These are phyloP conservation scores for Prunella vulgaris DNA, from an alignment of 257 asterid genomes.

Conservation along the genomic window DNA sequence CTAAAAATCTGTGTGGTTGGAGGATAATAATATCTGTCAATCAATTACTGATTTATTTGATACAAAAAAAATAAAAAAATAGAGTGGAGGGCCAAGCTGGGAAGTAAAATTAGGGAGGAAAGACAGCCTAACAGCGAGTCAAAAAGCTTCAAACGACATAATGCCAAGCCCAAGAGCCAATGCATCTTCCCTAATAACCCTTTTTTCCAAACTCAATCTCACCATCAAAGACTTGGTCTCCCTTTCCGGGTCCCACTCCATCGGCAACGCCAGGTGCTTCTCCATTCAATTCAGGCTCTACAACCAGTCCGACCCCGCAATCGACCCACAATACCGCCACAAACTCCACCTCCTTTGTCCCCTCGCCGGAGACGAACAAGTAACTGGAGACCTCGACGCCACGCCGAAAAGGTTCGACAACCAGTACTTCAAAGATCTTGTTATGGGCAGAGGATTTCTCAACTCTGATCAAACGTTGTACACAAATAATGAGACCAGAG, in stretches of 20 bases:
- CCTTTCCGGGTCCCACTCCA: slow-evolving; percentile 94
- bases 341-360: slow-evolving; percentile 63
- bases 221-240: slow-evolving; percentile 71
- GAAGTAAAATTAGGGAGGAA: slow-evolving; percentile 74
- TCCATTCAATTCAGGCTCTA: slow-evolving; percentile 80
- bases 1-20: too few species aligned
- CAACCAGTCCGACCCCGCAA: slow-evolving; percentile 89
- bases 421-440: slow-evolving; percentile 72
- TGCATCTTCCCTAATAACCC: slow-evolving; percentile 56
- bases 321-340: slow-evolving; percentile 45
- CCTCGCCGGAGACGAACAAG: slow-evolving; percentile 57
- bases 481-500: slow-evolving; percentile 42
- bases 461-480: slow-evolving; percentile 73
- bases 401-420: slow-evolving; percentile 70
- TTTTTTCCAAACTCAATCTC: slow-evolving; percentile 63
- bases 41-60: too few species aligned
- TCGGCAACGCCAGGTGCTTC: slow-evolving; percentile 82
- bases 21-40: too few species aligned
- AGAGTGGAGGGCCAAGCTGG: slow-evolving; percentile 96
- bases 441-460: slow-evolving; percentile 63
- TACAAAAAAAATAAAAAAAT: too few species aligned
- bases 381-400: slow-evolving; percentile 62
- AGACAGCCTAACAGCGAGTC: slow-evolving; percentile 88
- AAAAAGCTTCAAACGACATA: slow-evolving; percentile 60
- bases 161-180: slow-evolving; percentile 98